Evolutionary conservation across 2,329 filamentous ascomycete species (phyloP), one percentile per base, ranked within the genome.

Genomic region (Aspergillus brasiliensis): DNA sequence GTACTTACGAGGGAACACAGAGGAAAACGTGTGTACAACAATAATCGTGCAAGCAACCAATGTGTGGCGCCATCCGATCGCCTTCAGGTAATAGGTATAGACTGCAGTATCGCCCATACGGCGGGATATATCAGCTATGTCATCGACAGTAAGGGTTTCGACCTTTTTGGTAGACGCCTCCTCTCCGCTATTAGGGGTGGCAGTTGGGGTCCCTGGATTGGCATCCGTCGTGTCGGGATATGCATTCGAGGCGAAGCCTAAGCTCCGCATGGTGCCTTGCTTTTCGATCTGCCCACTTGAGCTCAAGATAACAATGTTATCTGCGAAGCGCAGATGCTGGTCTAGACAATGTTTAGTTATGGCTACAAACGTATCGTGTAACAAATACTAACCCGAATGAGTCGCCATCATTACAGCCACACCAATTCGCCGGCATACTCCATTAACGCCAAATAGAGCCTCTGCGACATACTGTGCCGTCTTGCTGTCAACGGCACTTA

Each of bases 1-100:
- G 27, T 21, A 44, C 51, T 44, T 19, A 54, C 51, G 51, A 13
- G 38, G 51, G 15, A 54, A 54, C 8, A n/a, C 42, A 6, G 51
- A 42, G 17, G 51, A 42, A 11, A 54, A 54, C 13, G 51, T 54
- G 23, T 54, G 51, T 5, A 54, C 37, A 2, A 54, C 19, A 13
- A 54, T 44, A 19, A 54, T 44, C 1, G 42, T 5, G 42, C 51
- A 54, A 27, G 51, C 51, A 5, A 19, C 37, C 13, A 54, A 31
- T 5, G 37, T 54, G 5, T 42, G 38, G 2, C 21, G 37, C 51
- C 51, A 54, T 44, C 51, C 51, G 5, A 54, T 54, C 5, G 51
- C 51, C 37, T 19, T 54, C n/a, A 54, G 15, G n/a, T 54, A 54
- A 8, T 54, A 54, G 15, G 51, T 19, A 17, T 54, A 54, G 3